These are phyloP conservation scores for Gastrolobium bilobum DNA, from an alignment of 306 rosid species.

Conservation along the genomic window DNA sequence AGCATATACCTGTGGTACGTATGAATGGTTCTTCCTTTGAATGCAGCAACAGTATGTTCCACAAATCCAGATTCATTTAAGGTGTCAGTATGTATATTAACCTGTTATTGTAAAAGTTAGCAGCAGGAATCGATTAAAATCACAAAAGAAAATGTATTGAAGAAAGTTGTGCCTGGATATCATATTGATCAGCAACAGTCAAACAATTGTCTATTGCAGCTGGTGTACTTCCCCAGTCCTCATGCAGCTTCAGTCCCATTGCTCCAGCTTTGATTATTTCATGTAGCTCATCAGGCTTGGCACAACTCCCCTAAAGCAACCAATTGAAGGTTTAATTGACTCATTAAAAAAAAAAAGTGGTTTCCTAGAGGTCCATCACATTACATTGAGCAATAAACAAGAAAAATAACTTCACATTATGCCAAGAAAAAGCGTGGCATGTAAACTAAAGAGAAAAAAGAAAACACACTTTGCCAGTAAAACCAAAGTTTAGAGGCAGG, in stretches of 20 bases:
- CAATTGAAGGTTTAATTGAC: constrained; percentile 14
- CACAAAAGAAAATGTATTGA: constrained; percentile 4
- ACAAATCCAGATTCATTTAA: constrained; percentile 88
- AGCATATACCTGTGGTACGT: constrained; percentile 77
- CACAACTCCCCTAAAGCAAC: constrained; percentile 69
- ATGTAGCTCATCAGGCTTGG: constrained; percentile 68
- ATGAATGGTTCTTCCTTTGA: constrained; percentile 85
- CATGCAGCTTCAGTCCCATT: constrained; percentile 88
- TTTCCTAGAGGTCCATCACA: background rate
- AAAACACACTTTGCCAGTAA: constrained; percentile 78
- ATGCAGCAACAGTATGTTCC: constrained; percentile 76
- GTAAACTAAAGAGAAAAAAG: background rate
- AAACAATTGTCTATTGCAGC: constrained; percentile 79
- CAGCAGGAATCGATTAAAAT: background rate
- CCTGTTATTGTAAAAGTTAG: constrained; percentile 55
- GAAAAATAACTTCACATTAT: background rate
- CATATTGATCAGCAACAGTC: constrained; percentile 68
- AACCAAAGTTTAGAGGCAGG: constrained; percentile 84
- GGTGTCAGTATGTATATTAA: constrained; percentile 88
- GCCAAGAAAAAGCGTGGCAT: constrained; percentile 1
- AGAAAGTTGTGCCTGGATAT: constrained; percentile 67
- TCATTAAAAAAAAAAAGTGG: background rate
- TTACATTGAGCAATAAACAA: background rate
- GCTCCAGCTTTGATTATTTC: constrained; percentile 83
- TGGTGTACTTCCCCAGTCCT: constrained; percentile 91